phyloP scores from a whole-genome alignment of 2,329 filamentous ascomycete genomes.

The Neonectria hederae region DNA sequence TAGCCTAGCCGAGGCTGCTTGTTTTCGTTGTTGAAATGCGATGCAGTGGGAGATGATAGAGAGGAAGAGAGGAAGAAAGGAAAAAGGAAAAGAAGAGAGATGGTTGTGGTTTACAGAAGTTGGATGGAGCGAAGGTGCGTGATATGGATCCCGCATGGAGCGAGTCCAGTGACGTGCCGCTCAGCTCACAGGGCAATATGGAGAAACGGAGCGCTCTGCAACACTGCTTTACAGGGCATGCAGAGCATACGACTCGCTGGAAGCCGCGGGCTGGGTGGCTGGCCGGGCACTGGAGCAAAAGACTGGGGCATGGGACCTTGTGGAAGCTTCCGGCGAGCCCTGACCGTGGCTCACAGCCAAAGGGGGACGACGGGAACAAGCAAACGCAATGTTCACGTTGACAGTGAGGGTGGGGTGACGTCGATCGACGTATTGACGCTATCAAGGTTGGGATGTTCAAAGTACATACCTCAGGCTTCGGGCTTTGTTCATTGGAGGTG shows the following conservation, averaged over 20 bases:
- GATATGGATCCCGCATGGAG: constrained; percentile 36
- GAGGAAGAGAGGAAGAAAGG: constrained; percentile 16
- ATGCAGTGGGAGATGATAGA: constrained; percentile 11
- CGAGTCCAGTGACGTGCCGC: constrained; percentile 37
- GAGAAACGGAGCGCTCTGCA: constrained; percentile 27
- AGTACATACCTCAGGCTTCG: constrained; percentile 18
- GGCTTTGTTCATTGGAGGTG: not conserved
- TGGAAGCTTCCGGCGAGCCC: constrained; percentile 44
- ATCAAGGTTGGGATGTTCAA: constrained; percentile 7
- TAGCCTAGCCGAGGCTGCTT: constrained; percentile 13
- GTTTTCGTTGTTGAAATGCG: constrained; percentile 6
- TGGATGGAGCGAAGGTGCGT: constrained; percentile 32
- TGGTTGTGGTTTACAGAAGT: constrained; percentile 37
- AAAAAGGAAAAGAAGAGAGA: constrained; percentile 25
- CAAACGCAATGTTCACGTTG: constrained; percentile 25
- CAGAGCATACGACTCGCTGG: constrained; percentile 20
- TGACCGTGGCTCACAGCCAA: not conserved
- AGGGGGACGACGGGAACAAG: not conserved
- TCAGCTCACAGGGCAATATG: constrained; percentile 23
- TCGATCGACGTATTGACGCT: constrained; percentile 30
- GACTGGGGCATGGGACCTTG: constrained; percentile 46
- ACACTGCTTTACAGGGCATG: constrained; percentile 29
- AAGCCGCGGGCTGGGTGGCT: constrained; percentile 23
- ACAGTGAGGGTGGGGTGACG: constrained; percentile 34
- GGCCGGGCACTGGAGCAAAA: constrained; percentile 5